Conservation (phyloP, 73 alveolate genomes). For the Paramecium sonneborni region DNA sequence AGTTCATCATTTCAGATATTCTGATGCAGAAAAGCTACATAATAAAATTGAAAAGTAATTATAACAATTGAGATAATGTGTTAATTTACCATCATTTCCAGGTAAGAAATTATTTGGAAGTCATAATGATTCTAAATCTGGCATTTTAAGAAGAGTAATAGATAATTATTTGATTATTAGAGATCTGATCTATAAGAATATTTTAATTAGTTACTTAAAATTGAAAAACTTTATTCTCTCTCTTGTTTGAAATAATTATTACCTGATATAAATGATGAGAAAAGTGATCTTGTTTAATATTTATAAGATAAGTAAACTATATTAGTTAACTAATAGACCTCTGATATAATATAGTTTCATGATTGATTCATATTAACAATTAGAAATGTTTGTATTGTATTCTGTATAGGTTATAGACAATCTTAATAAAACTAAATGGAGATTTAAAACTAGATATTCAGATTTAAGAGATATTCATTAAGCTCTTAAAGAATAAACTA, state of each 20-base stretch:
- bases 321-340: neutral
- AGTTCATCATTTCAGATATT: neutral
- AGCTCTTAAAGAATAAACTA: neutral
- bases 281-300: neutral
- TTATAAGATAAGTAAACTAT: neutral
- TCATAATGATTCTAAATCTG: neutral
- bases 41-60: neutral
- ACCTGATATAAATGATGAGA: neutral
- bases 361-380: neutral
- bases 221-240: neutral
- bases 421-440: neutral
- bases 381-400: neutral
- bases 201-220: neutral
- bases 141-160: neutral
- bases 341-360: neutral
- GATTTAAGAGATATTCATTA: conserved; percentile 26
- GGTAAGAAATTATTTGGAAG: conserved; percentile 21
- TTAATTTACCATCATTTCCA: neutral
- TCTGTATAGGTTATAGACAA: neutral
- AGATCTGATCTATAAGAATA: neutral
- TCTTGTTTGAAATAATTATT: neutral
- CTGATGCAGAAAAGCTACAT: neutral
- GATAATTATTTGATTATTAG: neutral
- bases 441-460: neutral
- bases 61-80: neutral